Evolutionary conservation across 2,329 filamentous ascomycete genomes (phyloP).

Genomic region (Ophiosphaerella korrae): DNA sequence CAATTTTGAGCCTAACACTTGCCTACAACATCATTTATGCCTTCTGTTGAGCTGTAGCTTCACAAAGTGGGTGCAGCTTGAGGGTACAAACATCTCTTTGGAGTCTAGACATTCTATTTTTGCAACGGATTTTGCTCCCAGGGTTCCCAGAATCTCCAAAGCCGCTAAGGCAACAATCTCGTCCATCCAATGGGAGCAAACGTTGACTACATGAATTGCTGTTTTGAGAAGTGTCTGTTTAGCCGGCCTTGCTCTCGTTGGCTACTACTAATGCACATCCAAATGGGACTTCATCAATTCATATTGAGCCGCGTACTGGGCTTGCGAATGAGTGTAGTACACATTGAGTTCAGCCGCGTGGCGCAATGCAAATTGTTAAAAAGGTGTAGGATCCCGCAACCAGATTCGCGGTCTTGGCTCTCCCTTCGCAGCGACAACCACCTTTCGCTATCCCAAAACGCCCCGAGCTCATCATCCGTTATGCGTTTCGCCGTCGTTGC

Average conservation of each 20-base stretch:
- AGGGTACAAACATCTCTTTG: no score
- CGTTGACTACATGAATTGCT: not conserved
- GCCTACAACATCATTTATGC: no score
- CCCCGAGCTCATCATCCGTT: not conserved
- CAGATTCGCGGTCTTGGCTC: slow-evolving; percentile 2
- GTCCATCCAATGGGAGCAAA: no score
- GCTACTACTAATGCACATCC: slow-evolving; percentile 3
- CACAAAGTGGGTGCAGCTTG: no score
- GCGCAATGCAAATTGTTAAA: slow-evolving; percentile 7
- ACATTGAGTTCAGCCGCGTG: slow-evolving; percentile 7
- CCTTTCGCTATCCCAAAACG: not conserved
- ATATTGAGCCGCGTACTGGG: slow-evolving; percentile 18
- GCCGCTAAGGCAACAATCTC: no score
- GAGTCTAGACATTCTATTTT: no score
- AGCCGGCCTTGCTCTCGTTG: slow-evolving; percentile 11
- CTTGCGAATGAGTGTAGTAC: not conserved
- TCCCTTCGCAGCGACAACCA: not conserved
- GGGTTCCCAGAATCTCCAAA: no score
- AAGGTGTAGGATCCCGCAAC: slow-evolving; percentile 1
- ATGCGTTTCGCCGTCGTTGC: slow-evolving; percentile 27
- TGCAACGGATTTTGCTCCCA: no score
- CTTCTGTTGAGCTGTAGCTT: no score
- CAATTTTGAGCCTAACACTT: no score
- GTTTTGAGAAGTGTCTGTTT: slow-evolving; percentile 4
- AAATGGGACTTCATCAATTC: slow-evolving; percentile 13